Percentiles rank a stretch among this genome's conserved stretches.
These are phyloP conservation scores for Ulota crispa DNA, from an alignment of 225 moss, liverwort and hornwort species.

Conservation along the genomic window DNA sequence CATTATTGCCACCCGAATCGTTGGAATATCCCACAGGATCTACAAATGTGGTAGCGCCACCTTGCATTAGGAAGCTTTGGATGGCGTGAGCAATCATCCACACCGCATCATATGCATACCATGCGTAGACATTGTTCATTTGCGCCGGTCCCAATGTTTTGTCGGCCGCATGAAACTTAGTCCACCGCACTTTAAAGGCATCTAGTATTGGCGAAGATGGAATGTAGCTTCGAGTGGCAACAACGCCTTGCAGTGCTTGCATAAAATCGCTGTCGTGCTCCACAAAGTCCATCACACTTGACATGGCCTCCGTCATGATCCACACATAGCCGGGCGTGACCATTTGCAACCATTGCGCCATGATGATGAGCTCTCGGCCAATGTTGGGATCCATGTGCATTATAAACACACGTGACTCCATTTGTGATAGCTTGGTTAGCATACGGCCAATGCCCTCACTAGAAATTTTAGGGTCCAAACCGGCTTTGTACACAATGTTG, in stretches of 20 bases:
- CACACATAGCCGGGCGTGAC: constrained; percentile 71
- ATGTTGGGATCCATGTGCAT: constrained; percentile 66
- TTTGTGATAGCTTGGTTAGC: constrained; percentile 51
- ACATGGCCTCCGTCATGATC: constrained; percentile 75
- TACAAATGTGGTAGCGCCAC: constrained; percentile 35
- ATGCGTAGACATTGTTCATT: constrained; percentile 57
- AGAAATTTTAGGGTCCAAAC: constrained; percentile 43
- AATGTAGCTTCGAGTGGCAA: constrained; percentile 70
- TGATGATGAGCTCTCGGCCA: constrained; percentile 58
- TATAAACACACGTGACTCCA: constrained; percentile 80
- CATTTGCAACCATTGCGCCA: constrained; percentile 72
- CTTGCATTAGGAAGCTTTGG: constrained; percentile 24
- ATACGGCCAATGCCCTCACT: constrained; percentile 40
- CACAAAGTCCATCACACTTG: constrained; percentile 57
- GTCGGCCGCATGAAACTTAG: constrained; percentile 14
- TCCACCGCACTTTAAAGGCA: constrained; percentile 52
- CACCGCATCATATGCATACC: constrained; percentile 56
- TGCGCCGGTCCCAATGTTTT: constrained; percentile 17
- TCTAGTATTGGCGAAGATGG: constrained; percentile 48
- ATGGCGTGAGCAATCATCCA: constrained; percentile 55
- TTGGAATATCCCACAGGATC: constrained; percentile 25
- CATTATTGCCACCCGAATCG: constrained; percentile 47
- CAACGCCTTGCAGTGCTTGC: constrained; percentile 55
- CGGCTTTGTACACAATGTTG: constrained; percentile 37
- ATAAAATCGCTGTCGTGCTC: constrained; percentile 42